Evolutionary conservation across 78 protist genomes (phyloP).

Genomic region (Ministeria vibrans): DNA sequence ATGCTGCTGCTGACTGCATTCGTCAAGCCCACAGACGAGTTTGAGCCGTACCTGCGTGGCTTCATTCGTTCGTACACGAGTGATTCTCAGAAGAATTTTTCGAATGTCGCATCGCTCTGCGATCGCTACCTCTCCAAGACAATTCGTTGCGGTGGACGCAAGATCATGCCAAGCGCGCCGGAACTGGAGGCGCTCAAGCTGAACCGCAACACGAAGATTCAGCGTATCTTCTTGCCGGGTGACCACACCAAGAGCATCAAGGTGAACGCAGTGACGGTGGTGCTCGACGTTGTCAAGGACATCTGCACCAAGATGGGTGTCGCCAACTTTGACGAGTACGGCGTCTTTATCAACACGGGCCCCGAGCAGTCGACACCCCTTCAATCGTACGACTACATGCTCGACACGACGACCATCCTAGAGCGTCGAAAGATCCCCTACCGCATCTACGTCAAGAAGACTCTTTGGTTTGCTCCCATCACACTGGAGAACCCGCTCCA

Average conservation of each 20-base stretch:
- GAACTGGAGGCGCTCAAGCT: background rate
- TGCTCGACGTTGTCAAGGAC: background rate
- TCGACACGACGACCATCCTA: slow-evolving; percentile 4
- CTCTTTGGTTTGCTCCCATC: slow-evolving; percentile 4
- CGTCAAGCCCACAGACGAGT: background rate
- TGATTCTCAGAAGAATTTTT: background rate
- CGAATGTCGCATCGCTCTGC: background rate
- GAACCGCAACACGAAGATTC: background rate
- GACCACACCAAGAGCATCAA: background rate
- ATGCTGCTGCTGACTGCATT: background rate
- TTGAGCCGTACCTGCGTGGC: slow-evolving; percentile 9
- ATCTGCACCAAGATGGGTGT: slow-evolving; percentile 3
- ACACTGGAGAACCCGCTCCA: background rate
- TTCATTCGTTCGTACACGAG: background rate
- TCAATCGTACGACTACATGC: background rate
- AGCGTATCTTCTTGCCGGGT: slow-evolving; percentile 1
- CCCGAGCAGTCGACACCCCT: background rate
- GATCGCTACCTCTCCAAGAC: background rate
- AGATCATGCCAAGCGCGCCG: background rate
- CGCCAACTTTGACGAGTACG: background rate
- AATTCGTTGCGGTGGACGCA: background rate
- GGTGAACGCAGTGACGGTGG: background rate
- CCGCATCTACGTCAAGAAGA: slow-evolving; percentile 11
- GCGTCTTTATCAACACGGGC: background rate
- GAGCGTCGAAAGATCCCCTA: background rate